Evolutionary conservation across 2,329 filamentous ascomycete genomes (phyloP), one percentile per base, ranked within the genome.

Genomic region (Tolypocladium paradoxum): DNA sequence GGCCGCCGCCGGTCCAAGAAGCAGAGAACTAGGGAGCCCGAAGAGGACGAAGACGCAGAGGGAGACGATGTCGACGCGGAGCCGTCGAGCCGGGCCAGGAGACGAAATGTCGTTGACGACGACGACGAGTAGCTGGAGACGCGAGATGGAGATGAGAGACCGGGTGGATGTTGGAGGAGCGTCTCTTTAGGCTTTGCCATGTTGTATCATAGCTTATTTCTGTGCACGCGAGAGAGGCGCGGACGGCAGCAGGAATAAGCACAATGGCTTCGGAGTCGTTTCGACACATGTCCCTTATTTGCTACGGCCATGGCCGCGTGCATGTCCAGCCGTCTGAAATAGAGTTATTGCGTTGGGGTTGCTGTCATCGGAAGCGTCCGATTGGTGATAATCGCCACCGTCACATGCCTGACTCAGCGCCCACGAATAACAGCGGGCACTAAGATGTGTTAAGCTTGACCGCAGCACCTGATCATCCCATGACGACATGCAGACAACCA

Each of bases 31-130:
- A 73, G 70, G 7, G 75, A 78, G 16, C 70, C 70, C 4, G 74
- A 79, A 31, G 64, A 79, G 33, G 68, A 70, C 20, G 69, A 70
- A 22, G 79, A 81, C 59, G 79, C 74, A 0, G 79, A 82, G 58
- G 77, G 72, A 6, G 79, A 82, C 54, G 69, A 76, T 40, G 74
- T 81, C 47, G 79, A 51, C 9, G 45, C 40, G 27, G 48, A 73
- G 59, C 60, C 65, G 52, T 67, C 68, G 36, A 72, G 77, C 53
- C 66, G 75, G 55, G 70, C 73, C 50, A 76, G 80, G 62, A 73
- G 81, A 55, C 76, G 79, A 58, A 74, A 73, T 40, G 70, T 84
- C 57, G 73, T 84, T 54, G 79, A 82, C 52, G 81, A 83, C 52
- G 80, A 83, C 53, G 81, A 83, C 40, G 79, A 82, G 43, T 74